A percentile compares a stretch with the other conserved stretches of the same genome.
phyloP scores from a whole-genome alignment of 1,139 yeast species.

The Debaryomycetaceae sp. region DNA sequence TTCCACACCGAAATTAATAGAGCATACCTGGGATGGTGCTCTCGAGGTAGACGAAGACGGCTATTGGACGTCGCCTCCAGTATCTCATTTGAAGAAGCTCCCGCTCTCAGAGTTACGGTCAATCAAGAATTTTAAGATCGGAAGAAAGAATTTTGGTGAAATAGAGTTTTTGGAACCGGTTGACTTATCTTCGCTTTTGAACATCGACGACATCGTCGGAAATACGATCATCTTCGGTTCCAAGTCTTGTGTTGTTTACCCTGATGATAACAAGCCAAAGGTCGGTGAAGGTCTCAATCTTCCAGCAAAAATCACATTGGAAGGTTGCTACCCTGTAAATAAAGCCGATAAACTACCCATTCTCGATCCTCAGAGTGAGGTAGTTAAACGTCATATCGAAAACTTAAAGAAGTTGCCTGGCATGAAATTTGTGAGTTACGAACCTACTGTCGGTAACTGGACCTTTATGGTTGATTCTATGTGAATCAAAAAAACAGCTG shows the following conservation, averaged over 20 bases:
- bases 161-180: constrained; percentile 78
- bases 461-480: constrained; percentile 49
- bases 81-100: constrained; percentile 57
- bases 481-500: constrained; percentile 15
- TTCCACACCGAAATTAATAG: constrained; percentile 10
- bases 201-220: constrained; percentile 62
- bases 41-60: constrained; percentile 54
- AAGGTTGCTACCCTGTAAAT: constrained; percentile 74
- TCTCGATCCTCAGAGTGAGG: constrained; percentile 72
- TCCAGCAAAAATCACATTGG: constrained; percentile 68
- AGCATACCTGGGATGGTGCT: constrained; percentile 24
- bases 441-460: constrained; percentile 81
- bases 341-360: constrained; percentile 72
- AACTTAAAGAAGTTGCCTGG: constrained; percentile 60
- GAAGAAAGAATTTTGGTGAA: constrained; percentile 75
- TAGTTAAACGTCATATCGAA: constrained; percentile 65
- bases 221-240: constrained; percentile 58
- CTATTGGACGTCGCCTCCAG: constrained; percentile 83
- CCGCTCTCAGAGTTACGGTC: constrained; percentile 61
- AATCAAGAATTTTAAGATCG: constrained; percentile 69
- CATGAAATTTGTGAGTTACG: constrained; percentile 70
- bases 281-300: constrained; percentile 82
- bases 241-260: constrained; percentile 68
- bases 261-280: constrained; percentile 62
- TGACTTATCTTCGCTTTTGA: constrained; percentile 66